Conservation (phyloP, 345 rosid species). For the Trapa incisa region DNA sequence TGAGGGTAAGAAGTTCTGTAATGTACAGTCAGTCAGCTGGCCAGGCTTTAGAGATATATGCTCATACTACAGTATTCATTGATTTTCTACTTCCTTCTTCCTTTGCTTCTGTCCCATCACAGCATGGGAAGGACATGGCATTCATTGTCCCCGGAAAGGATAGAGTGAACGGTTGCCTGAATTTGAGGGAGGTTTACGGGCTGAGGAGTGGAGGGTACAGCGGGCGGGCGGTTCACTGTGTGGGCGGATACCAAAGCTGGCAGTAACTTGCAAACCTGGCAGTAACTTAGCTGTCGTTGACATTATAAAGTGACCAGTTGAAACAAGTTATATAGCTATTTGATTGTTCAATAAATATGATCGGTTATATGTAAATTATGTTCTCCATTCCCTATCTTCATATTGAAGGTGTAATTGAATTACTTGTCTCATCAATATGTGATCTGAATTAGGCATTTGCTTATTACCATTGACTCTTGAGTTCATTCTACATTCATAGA, state of each 20-base stretch:
- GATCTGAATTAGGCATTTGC: neutral
- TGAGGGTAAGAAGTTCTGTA: too few relatives aligned
- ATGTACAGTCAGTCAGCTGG: too few relatives aligned
- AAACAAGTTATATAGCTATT: neutral
- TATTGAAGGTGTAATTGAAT: neutral
- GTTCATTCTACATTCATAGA: neutral
- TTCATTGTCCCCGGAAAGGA: constrained; percentile 50
- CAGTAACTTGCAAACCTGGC: constrained; percentile 46
- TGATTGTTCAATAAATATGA: neutral
- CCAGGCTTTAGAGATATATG: too few relatives aligned
- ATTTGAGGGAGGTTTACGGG: constrained; percentile 56
- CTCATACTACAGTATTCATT: too few relatives aligned
- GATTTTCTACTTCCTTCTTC: too few relatives aligned
- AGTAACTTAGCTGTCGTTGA: too few relatives aligned
- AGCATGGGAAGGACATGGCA: constrained; percentile 6
- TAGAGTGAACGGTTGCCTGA: constrained; percentile 42
- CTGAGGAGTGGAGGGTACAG: constrained; percentile 47
- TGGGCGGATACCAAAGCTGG: constrained; percentile 62
- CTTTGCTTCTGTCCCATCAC: neutral
- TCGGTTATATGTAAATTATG: neutral
- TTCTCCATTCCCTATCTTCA: neutral
- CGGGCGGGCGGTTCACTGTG: constrained; percentile 50
- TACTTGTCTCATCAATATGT: constrained; percentile 1
- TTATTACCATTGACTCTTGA: neutral
- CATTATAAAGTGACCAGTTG: too few relatives aligned